phyloP scores from a whole-genome alignment of 2,329 filamentous ascomycete species.

The Camillea tinctor region DNA sequence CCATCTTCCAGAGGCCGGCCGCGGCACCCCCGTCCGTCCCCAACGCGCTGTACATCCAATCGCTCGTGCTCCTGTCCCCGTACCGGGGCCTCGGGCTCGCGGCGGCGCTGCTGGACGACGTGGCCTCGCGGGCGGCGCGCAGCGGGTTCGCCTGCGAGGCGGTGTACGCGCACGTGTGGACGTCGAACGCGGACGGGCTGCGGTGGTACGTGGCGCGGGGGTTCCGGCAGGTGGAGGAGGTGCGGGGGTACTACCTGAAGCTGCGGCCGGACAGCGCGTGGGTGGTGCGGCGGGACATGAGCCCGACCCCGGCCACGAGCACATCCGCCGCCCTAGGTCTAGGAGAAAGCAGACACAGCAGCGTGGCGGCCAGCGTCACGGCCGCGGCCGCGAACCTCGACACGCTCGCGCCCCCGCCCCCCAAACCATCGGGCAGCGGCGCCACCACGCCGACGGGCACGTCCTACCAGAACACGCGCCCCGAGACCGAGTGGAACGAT shows the following conservation, averaged over 20 bases:
- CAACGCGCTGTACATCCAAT: constrained; percentile 62
- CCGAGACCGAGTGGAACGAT: constrained; percentile 66
- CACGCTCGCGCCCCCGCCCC: constrained; percentile 19
- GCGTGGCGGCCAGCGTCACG: constrained; percentile 23
- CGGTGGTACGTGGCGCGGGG: constrained; percentile 61
- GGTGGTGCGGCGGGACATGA: constrained; percentile 51
- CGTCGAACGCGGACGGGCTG: constrained; percentile 61
- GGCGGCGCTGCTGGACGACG: constrained; percentile 54
- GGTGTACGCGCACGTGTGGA: constrained; percentile 68
- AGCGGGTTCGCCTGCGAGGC: constrained; percentile 38
- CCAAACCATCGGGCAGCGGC: constrained; percentile 25
- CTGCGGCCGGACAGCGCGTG: constrained; percentile 61
- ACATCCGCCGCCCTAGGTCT: constrained; percentile 17
- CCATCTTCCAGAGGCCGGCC: constrained; percentile 4
- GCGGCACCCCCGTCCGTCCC: constrained; percentile 22
- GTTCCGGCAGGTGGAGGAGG: constrained; percentile 48
- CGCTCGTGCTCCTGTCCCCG: constrained; percentile 60
- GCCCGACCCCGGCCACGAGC: too few relatives aligned
- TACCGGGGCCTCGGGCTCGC: constrained; percentile 61
- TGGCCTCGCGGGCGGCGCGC: constrained; percentile 41
- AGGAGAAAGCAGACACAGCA: background rate
- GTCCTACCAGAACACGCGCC: constrained; percentile 59
- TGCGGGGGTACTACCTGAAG: constrained; percentile 61
- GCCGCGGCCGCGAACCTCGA: constrained; percentile 30
- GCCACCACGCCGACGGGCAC: constrained; percentile 21